These are phyloP conservation scores for Zelopaecilomyces penicillatus DNA, from an alignment of 2,329 filamentous ascomycete genomes.

Conservation along the genomic window DNA sequence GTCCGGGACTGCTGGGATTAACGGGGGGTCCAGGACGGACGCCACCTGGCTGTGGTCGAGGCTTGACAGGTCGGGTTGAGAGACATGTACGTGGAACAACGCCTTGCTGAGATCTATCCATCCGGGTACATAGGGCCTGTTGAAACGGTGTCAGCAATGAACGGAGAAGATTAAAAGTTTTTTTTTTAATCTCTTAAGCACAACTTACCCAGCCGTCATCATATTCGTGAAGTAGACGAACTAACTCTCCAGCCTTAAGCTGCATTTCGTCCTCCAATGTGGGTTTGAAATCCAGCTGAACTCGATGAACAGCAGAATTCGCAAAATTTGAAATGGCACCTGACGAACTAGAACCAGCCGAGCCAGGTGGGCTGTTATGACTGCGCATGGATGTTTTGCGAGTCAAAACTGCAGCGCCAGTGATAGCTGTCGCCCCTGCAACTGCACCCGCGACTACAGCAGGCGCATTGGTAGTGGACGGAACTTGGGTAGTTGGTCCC, in stretches of 20 bases:
- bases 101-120: conserved; percentile 87
- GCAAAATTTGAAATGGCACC: conserved; percentile 48
- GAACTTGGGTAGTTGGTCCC: neutral
- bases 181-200: neutral
- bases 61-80: conserved; percentile 85
- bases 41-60: conserved; percentile 50
- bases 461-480: conserved; percentile 16
- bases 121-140: conserved; percentile 79
- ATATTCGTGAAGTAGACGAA: conserved; percentile 87
- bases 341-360: conserved; percentile 51
- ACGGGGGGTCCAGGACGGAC: conserved; percentile 45
- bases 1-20: conserved; percentile 26
- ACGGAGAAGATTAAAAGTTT: neutral
- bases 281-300: conserved; percentile 89
- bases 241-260: conserved; percentile 71
- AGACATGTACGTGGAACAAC: conserved; percentile 90
- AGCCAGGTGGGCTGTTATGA: conserved; percentile 48
- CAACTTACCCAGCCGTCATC: conserved; percentile 91
- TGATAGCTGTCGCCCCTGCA: conserved; percentile 30
- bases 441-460: conserved; percentile 28
- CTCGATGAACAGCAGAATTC: conserved; percentile 68
- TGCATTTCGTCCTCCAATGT: conserved; percentile 88
- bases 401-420: conserved; percentile 31
- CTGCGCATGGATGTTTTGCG: conserved; percentile 52
- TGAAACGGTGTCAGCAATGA: conserved; percentile 21